phyloP scores from a whole-genome alignment of 1,284 basidiomycete species.

The Tilletia indica region DNA sequence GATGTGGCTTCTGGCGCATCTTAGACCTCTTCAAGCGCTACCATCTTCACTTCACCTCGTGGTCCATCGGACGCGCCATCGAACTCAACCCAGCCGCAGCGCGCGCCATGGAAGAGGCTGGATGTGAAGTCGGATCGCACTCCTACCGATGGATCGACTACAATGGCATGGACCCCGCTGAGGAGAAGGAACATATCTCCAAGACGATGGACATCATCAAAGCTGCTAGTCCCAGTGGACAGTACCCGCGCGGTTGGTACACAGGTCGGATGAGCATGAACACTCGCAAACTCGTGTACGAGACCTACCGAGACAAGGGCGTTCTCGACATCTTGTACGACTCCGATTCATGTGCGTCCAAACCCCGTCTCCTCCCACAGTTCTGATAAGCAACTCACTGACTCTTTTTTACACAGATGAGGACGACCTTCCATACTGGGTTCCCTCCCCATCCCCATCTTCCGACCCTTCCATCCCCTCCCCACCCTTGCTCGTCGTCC shows the following conservation, averaged over 20 bases:
- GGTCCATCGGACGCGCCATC: conserved; percentile 56
- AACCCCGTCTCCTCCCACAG: conserved; percentile 39
- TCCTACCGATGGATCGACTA: conserved; percentile 57
- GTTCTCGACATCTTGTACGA: conserved; percentile 47
- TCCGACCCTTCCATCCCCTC: conserved; percentile 34
- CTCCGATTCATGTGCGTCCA: conserved; percentile 37
- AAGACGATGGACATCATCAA: conserved; percentile 54
- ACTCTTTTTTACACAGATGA: conserved; percentile 31
- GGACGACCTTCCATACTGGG: conserved; percentile 59
- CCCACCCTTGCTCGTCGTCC: conserved; percentile 55
- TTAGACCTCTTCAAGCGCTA: conserved; percentile 55
- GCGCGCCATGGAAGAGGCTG: conserved; percentile 48
- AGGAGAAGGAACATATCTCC: conserved; percentile 53
- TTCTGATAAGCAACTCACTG: conserved; percentile 20
- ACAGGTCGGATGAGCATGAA: conserved; percentile 54
- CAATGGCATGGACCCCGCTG: conserved; percentile 43
- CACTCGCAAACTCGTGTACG: conserved; percentile 52
- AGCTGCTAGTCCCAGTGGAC: conserved; percentile 37
- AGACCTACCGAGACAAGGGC: conserved; percentile 43
- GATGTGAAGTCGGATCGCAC: conserved; percentile 56
- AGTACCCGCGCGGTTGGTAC: conserved; percentile 57
- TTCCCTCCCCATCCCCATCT: conserved; percentile 30
- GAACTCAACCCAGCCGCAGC: conserved; percentile 55
- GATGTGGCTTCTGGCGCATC: conserved; percentile 57
- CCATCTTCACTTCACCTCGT: conserved; percentile 50